phyloP scores from a whole-genome alignment of 768 basidiomycete species.

The Mrakia blollopis region DNA sequence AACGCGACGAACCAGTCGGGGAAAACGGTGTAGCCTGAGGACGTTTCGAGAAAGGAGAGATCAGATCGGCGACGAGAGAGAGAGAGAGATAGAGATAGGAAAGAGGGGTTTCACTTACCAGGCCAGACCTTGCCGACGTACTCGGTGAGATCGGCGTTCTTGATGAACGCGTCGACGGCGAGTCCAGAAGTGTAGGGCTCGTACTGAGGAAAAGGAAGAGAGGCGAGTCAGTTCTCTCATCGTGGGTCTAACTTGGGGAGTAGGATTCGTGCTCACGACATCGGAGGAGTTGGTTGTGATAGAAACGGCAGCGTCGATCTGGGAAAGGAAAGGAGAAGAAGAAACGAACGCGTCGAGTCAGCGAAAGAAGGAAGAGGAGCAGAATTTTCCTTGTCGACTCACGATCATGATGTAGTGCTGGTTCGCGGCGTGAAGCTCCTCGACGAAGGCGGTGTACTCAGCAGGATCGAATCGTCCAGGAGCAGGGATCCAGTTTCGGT shows the following conservation, averaged over 20 bases:
- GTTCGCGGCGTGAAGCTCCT: slow-evolving; percentile 39
- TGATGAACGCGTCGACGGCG: slow-evolving; percentile 61
- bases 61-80: background rate
- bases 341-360: background rate
- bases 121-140: slow-evolving; percentile 70
- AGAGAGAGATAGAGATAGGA: background rate
- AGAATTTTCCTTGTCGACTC: background rate
- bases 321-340: slow-evolving; percentile 26
- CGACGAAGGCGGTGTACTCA: slow-evolving; percentile 39
- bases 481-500: slow-evolving; percentile 40
- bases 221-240: no score
- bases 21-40: slow-evolving; percentile 54
- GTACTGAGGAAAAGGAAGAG: slow-evolving; percentile 38
- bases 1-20: slow-evolving; percentile 40
- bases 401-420: slow-evolving; percentile 35
- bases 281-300: slow-evolving; percentile 37
- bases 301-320: slow-evolving; percentile 43
- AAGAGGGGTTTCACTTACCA: slow-evolving; percentile 43
- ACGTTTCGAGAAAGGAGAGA: background rate
- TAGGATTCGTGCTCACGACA: slow-evolving; percentile 18
- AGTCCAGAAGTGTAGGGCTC: slow-evolving; percentile 61
- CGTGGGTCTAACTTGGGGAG: no score
- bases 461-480: slow-evolving; percentile 37
- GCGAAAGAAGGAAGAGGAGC: background rate
- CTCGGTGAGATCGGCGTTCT: slow-evolving; percentile 66